Evolutionary conservation across 139 green algal species (phyloP).

Genomic region (Mesotaenium endlicherianum): DNA sequence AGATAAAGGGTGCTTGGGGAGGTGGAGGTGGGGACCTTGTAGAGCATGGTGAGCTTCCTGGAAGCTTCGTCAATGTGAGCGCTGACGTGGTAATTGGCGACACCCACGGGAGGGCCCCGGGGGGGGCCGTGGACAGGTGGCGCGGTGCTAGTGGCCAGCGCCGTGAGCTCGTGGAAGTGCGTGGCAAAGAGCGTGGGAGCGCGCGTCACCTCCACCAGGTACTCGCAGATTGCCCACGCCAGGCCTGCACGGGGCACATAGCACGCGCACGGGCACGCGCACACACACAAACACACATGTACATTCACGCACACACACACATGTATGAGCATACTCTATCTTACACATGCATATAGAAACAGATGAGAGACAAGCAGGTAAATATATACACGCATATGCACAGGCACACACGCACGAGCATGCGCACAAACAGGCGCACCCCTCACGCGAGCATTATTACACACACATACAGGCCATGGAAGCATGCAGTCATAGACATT

Average conservation of each 20-base stretch:
- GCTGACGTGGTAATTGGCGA: slow-evolving; percentile 69
- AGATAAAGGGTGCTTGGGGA: too few species aligned
- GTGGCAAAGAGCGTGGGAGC: slow-evolving; percentile 89
- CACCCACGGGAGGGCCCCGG: slow-evolving; percentile 14
- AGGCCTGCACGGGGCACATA: too few species aligned
- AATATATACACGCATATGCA: neutral
- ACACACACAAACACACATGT: neutral
- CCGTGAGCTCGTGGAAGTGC: slow-evolving; percentile 98
- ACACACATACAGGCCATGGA: neutral
- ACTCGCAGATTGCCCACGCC: slow-evolving; percentile 92
- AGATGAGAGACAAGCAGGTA: too few species aligned
- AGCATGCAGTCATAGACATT: neutral
- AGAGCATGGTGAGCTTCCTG: slow-evolving; percentile 87
- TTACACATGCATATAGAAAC: neutral
- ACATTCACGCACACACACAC: neutral
- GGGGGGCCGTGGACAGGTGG: too few species aligned
- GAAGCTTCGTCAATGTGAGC: slow-evolving; percentile 67
- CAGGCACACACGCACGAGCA: neutral
- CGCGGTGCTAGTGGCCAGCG: slow-evolving; percentile 54
- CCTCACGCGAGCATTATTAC: neutral
- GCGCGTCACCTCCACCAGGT: slow-evolving; percentile 75
- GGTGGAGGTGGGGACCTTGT: too few species aligned
- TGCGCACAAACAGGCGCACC: neutral
- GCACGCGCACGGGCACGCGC: neutral
- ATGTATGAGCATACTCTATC: neutral